Conservation (phyloP, 2,329 filamentous ascomycete genomes). For the Rachicladosporium sp. region DNA sequence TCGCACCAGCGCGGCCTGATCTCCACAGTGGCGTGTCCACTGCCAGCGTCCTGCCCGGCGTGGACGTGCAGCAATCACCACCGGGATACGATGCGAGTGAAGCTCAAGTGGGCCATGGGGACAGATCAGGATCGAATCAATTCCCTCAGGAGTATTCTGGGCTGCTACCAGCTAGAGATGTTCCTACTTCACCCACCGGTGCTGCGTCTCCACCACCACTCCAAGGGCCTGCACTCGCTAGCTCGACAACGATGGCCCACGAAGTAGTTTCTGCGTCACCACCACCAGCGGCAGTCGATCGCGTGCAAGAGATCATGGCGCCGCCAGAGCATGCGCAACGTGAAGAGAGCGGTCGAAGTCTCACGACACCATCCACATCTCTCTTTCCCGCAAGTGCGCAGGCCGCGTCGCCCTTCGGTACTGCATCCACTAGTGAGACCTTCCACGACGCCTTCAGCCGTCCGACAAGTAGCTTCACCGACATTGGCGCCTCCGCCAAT, state of each 20-base stretch:
- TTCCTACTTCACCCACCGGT: slow-evolving; percentile 29
- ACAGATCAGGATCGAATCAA: slow-evolving; percentile 18
- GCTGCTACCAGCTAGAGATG: slow-evolving; percentile 42
- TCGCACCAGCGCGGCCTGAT: slow-evolving; percentile 6
- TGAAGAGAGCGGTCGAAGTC: slow-evolving; percentile 1
- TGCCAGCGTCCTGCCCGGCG: slow-evolving; percentile 34
- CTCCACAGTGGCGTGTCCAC: slow-evolving; percentile 17
- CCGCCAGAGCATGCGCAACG: not conserved
- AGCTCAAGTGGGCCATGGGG: slow-evolving; percentile 14
- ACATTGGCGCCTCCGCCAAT: slow-evolving; percentile 5
- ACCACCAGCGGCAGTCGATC: too few relatives aligned
- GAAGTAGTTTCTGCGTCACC: too few relatives aligned
- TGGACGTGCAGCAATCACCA: slow-evolving; percentile 46
- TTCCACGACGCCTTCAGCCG: slow-evolving; percentile 20
- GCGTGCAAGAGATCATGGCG: not conserved
- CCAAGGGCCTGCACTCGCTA: slow-evolving; percentile 1
- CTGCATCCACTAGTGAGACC: not conserved
- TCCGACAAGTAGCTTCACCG: slow-evolving; percentile 17
- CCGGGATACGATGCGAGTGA: slow-evolving; percentile 40
- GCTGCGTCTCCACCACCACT: too few relatives aligned
- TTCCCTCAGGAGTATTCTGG: slow-evolving; percentile 45
- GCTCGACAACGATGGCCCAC: not conserved
- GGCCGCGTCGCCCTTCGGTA: slow-evolving; percentile 3
- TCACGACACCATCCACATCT: slow-evolving; percentile 3
- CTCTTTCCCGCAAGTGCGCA: slow-evolving; percentile 1